Evolutionary conservation across 441 rosid species (phyloP).

Genomic region (Hura crepitans): DNA sequence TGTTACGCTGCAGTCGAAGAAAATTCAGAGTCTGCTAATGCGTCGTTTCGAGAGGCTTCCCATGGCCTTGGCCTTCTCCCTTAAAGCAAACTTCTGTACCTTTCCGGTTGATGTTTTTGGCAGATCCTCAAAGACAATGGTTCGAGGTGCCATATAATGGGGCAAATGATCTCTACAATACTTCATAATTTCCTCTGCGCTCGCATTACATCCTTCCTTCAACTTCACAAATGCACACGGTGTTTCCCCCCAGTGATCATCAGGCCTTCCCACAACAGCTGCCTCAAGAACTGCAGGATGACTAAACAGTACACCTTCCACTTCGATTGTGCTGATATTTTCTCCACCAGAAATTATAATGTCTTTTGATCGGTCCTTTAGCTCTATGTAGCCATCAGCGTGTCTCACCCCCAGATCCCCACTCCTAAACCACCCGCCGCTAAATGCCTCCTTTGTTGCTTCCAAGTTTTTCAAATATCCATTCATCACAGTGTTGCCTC

Average conservation of each 20-base stretch:
- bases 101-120: conserved; percentile 82
- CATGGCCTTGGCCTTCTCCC: conserved; percentile 54
- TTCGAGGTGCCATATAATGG: conserved; percentile 72
- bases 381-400: conserved; percentile 53
- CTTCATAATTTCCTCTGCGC: conserved; percentile 46
- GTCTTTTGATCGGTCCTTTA: conserved; percentile 60
- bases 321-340: conserved; percentile 62
- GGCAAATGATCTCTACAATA: conserved; percentile 56
- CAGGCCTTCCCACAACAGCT: conserved; percentile 64
- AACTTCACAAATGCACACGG: conserved; percentile 74
- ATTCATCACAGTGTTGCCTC: conserved; percentile 69
- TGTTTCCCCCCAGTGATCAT: conserved; percentile 71
- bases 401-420: conserved; percentile 64
- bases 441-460: conserved; percentile 52
- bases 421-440: conserved; percentile 61
- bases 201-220: conserved; percentile 38
- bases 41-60: conserved; percentile 46
- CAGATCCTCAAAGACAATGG: conserved; percentile 52
- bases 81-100: conserved; percentile 56
- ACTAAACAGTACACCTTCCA: conserved; percentile 47
- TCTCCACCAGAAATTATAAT: conserved; percentile 67
- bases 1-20: neutral
- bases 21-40: conserved; percentile 21
- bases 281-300: conserved; percentile 60
- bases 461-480: conserved; percentile 52